Conservation (phyloP, 2,329 filamentous ascomycete genomes). For the Blastomyces gilchristii region DNA sequence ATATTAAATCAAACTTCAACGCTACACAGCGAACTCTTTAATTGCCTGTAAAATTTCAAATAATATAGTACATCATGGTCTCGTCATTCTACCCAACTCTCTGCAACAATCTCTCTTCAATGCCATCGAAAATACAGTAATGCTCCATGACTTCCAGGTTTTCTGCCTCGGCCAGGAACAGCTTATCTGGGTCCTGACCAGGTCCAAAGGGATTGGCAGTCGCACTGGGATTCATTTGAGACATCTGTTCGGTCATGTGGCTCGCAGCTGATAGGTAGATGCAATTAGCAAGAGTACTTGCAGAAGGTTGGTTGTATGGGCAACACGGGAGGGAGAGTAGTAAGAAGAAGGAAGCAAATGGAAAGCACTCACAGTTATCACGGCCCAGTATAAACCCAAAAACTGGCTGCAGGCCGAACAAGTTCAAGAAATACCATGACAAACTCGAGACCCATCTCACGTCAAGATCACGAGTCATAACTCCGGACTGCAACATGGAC, state of each 20-base stretch:
- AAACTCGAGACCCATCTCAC: conserved; percentile 97
- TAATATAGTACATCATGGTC: conserved; percentile 2
- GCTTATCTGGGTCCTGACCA: conserved; percentile 88
- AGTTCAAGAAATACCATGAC: conserved; percentile 96
- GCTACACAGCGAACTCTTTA: background rate
- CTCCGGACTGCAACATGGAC: conserved; percentile 95
- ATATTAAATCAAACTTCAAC: background rate
- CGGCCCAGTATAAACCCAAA: conserved; percentile 95
- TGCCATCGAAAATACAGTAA: conserved; percentile 77
- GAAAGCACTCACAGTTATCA: conserved; percentile 66
- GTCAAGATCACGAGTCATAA: conserved; percentile 90
- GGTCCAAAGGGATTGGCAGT: conserved; percentile 69
- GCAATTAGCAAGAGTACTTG: background rate
- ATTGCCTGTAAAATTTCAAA: background rate
- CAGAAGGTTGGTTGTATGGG: background rate
- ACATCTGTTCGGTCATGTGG: conserved; percentile 80
- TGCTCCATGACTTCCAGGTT: conserved; percentile 93
- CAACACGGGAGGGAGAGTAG: background rate
- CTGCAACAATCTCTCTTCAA: conserved; percentile 72
- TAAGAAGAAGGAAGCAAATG: conserved; percentile 8
- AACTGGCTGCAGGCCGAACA: conserved; percentile 92
- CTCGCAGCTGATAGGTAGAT: conserved; percentile 60
- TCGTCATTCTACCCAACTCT: conserved; percentile 23
- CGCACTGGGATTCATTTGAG: conserved; percentile 59
- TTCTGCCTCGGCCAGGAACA: conserved; percentile 85